Evolutionary conservation across 371 early-diverging fungal species (phyloP), one percentile per base, ranked within the genome.

Genomic region (Mucor piriformis): DNA sequence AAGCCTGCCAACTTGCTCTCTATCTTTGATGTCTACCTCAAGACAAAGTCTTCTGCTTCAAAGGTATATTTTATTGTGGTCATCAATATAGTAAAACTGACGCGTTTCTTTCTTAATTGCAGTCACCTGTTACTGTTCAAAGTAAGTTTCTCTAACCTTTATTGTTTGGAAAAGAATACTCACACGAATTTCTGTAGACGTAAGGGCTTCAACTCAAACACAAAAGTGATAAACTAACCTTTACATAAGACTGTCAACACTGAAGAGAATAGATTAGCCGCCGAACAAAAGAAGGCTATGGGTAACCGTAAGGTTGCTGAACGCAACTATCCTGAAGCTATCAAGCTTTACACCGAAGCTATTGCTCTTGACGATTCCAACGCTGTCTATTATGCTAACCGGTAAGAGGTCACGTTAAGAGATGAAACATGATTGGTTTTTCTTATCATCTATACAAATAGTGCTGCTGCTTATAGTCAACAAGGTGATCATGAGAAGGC

Each of bases 401-500:
- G 97, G 92, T 92, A 82, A 18, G 40, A 0, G 13, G 18, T 6
- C 1, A 16, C 16, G 10, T 4, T 7, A 42, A 42, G 3, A 6
- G 3, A 18, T 6, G 16, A 18, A 15, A 12, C 12, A 38, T 38
- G 38, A 38, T 5, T 12, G 12, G 12, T 37, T 38, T 7, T 42
- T 18, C 42, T 42, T 7, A 42, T 7, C 3, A 7, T 1, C 8
- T 27, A 38, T 44, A 1, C 25, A 44, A 20, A 25, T 69, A 92
- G 95, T 67, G 95, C 98, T 56, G 98, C 98, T 35, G 97, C 98
- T 4, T 89, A 95, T 77, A 91, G 90, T 63, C 95, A 95, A 76
- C 81, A 80, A 59, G 90, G 89, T 24, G 87, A 95, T 56, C 92
- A 94, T 70, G 86, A 88, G 32, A 87, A 86, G 61, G 96, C 98